A percentile compares a stretch with the other conserved stretches of the same genome.
Evolutionary conservation across 169 alveolate species (phyloP).

Genomic region (Plasmodium yoelii): DNA sequence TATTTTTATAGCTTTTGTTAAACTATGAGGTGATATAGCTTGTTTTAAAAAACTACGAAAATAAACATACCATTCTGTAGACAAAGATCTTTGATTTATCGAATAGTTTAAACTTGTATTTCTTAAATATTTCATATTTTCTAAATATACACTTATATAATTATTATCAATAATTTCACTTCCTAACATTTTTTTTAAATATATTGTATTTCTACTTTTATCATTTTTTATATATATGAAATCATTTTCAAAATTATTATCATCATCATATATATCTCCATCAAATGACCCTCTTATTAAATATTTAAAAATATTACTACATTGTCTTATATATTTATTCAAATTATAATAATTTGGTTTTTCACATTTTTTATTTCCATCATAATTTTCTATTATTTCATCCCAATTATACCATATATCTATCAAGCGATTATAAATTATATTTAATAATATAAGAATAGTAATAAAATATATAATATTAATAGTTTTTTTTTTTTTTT

Average conservation of each 20-base stretch:
- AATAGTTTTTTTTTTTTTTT: too few species aligned
- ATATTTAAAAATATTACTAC: too few species aligned
- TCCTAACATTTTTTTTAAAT: constrained; percentile 40
- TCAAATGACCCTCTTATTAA: too few species aligned
- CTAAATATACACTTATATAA: constrained; percentile 47
- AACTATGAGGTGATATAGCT: constrained; percentile 68
- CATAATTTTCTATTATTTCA: too few species aligned
- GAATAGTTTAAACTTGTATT: constrained; percentile 56
- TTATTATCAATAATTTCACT: constrained; percentile 51
- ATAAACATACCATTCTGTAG: constrained; percentile 69
- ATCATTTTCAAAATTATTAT: constrained; percentile 19
- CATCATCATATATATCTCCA: neutral
- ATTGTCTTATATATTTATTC: too few species aligned
- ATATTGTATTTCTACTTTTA: constrained; percentile 46
- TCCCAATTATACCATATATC: too few species aligned
- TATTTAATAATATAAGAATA: too few species aligned
- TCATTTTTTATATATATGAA: constrained; percentile 33
- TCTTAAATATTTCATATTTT: constrained; percentile 60
- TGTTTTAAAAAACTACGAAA: constrained; percentile 57
- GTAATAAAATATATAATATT: too few species aligned
- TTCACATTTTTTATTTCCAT: too few species aligned
- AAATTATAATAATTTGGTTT: too few species aligned
- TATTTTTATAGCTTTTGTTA: constrained; percentile 63
- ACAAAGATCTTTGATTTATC: constrained; percentile 31
- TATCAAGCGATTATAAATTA: too few species aligned